phyloP scores from a whole-genome alignment of 495 filamentous ascomycete species.

The Staphylotrichum longicolle region DNA sequence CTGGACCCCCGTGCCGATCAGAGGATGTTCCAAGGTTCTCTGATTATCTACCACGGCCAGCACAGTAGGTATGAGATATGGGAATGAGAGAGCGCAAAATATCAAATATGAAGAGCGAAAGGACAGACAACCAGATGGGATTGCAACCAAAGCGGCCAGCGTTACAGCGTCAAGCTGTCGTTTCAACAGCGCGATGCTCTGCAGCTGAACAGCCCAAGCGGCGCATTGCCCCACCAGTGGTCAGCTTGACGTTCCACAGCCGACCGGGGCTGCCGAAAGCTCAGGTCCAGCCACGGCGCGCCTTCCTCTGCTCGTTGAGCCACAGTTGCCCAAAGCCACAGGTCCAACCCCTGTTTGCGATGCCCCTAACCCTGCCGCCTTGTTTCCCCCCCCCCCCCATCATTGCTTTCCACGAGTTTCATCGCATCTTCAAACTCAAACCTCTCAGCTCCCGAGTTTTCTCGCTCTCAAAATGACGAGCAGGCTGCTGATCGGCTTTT shows the following conservation, averaged over 20 bases:
- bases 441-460: no score
- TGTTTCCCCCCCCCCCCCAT: no score
- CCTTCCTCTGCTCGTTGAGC: no score
- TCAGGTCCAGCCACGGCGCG: no score
- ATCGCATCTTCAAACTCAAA: no score
- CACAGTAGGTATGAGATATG: conserved; percentile 13
- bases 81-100: neutral
- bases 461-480: no score
- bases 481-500: no score
- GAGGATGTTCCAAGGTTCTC: neutral
- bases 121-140: conserved; percentile 1
- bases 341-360: no score
- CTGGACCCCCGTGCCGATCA: neutral
- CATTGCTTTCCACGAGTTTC: no score
- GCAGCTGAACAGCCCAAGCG: neutral
- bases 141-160: conserved; percentile 1
- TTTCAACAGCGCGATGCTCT: conserved; percentile 13
- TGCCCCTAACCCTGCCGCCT: no score
- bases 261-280: neutral
- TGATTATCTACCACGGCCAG: conserved; percentile 20
- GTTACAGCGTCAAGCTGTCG: conserved; percentile 27
- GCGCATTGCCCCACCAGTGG: conserved; percentile 1
- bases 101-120: conserved; percentile 7
- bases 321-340: no score
- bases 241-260: neutral